Base-by-base conservation (phyloP, 2,329 filamentous ascomycete species). In the Aspergillus sojae region DNA sequence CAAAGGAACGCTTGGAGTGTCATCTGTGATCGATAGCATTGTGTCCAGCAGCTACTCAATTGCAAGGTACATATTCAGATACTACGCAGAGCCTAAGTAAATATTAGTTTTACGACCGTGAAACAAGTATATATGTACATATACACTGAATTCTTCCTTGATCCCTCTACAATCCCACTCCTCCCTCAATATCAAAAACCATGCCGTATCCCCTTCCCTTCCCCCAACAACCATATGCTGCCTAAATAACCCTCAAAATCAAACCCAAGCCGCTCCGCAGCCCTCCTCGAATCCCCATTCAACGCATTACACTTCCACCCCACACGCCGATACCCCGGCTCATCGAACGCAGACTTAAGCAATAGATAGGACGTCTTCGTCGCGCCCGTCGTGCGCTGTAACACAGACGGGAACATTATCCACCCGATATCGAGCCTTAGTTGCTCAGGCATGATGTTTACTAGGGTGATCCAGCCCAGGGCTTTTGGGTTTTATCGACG, bases 301-400 rank as follows among this genome's bases (percentile, higher is more conserved):
- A 87, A 75, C 19, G 79, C 67, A 70, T 90, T 83, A 59, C 85
- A 87, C 69, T 90, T 90, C 88, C 88, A 90, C 72, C 89, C 87
- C 4, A 88, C 82, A 9, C 88, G 78, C 4, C 83, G 73, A 70
- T 86, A 88, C 0, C 83, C 80, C 26, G 89, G 71, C 2, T 81
- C 78, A 4, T 85, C 82, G 67, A 90, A 86, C 0, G 82, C 81
- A 60, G 86, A 78, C 43, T 77, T 77, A 50, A 85, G 79, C n/a
- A 89, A n/a, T 4, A 61, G 30, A 30, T 57, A 61, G 2, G 56
- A 10, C 11, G 52, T 41, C 21, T 61, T 53, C 5, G 43, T 43
- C 23, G 23, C 23, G 23, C 23, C 23, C 23, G 23, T 23, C 11
- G 26, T 57, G 23, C 52, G 52, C 23, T 61, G 59, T n/a, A 61